Evolutionary conservation across 306 rosid species (phyloP).

Genomic region (Fragaria iinumae): DNA sequence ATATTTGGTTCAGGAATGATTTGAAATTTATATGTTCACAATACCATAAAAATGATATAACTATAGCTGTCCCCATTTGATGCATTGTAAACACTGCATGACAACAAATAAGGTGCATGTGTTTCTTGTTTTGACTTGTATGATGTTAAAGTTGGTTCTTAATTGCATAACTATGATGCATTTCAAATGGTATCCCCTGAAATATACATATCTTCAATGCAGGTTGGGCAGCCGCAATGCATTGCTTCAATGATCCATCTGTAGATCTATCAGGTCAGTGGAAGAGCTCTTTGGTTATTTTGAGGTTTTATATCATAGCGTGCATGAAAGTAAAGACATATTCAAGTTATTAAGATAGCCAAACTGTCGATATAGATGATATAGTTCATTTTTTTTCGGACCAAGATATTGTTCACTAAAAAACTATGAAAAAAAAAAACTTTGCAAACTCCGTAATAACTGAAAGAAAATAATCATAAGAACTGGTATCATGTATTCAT

Average conservation of each 20-base stretch:
- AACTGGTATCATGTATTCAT: background rate
- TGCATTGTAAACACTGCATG: background rate
- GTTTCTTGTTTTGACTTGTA: background rate
- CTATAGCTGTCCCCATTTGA: background rate
- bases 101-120: background rate
- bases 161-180: constrained; percentile 4
- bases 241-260: constrained; percentile 39
- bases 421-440: background rate
- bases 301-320: background rate
- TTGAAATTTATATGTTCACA: background rate
- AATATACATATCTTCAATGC: constrained; percentile 17
- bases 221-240: constrained; percentile 74
- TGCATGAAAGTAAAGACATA: background rate
- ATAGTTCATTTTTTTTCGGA: background rate
- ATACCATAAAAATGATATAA: background rate
- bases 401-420: background rate
- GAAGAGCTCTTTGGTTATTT: constrained; percentile 2
- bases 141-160: background rate
- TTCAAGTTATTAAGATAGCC: background rate
- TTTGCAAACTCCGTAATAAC: background rate
- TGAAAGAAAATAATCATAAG: background rate
- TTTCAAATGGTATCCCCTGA: background rate
- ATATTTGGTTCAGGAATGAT: background rate
- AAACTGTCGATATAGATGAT: background rate
- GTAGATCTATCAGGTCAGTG: constrained; percentile 63